Evolutionary conservation across 768 basidiomycete genomes (phyloP).

Genomic region (Suillus brevipes): DNA sequence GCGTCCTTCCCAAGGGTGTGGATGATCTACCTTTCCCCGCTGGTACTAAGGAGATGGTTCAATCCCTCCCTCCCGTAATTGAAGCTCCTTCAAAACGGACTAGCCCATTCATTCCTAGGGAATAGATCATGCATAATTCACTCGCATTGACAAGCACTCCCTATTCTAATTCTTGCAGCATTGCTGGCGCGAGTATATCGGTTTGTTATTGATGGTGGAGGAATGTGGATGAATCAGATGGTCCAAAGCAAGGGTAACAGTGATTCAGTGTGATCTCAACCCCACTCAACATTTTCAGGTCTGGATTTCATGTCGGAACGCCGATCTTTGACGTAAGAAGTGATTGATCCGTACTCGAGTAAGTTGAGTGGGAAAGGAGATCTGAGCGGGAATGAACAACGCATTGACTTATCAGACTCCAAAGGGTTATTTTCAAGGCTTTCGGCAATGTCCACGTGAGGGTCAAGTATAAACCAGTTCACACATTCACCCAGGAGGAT

Average conservation of each 20-base stretch:
- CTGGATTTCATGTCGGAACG: neutral
- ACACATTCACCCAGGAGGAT: neutral
- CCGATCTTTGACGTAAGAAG: neutral
- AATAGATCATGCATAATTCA: constrained; percentile 37
- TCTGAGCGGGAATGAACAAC: neutral
- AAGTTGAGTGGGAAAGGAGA: neutral
- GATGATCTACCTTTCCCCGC: constrained; percentile 90
- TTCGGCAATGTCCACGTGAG: too few relatives aligned
- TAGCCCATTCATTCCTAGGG: constrained; percentile 78
- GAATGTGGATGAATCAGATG: neutral
- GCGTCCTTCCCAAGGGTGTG: constrained; percentile 80
- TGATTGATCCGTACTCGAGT: neutral
- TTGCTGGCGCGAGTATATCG: neutral
- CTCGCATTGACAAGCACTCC: neutral
- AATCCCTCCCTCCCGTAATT: constrained; percentile 60
- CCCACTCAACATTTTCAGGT: too few relatives aligned
- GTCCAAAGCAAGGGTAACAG: neutral
- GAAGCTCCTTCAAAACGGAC: constrained; percentile 74
- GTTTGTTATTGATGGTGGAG: too few relatives aligned
- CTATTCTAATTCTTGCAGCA: neutral
- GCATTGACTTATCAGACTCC: neutral
- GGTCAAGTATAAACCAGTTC: neutral
- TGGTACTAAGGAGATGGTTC: constrained; percentile 77
- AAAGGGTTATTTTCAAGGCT: neutral
- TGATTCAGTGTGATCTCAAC: neutral